Percentiles rank a stretch among this genome's conserved stretches.
Conservation (phyloP, 2,329 filamentous ascomycete genomes). For the Raffaelea arxii region DNA sequence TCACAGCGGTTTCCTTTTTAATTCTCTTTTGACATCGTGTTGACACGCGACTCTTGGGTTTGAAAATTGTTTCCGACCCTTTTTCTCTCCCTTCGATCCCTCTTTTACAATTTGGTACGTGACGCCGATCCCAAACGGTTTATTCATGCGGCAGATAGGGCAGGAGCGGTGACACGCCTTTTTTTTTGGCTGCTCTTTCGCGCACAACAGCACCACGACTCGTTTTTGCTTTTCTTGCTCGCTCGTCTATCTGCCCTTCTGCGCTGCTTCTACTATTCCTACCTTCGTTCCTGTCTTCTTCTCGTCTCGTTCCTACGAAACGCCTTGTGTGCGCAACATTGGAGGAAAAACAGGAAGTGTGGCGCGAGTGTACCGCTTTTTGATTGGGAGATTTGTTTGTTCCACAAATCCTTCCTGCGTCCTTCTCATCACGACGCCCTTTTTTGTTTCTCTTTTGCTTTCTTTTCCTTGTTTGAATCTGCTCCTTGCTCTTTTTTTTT, state of each 20-base stretch:
- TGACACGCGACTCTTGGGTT: background rate
- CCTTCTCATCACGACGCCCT: too few relatives aligned
- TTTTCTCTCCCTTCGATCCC: background rate
- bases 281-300: too few relatives aligned
- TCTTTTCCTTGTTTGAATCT: background rate
- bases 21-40: constrained; percentile 1
- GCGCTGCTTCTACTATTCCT: background rate
- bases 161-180: background rate
- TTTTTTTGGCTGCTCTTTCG: background rate
- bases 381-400: too few relatives aligned
- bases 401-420: background rate
- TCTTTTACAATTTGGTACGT: constrained; percentile 5
- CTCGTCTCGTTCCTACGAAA: too few relatives aligned
- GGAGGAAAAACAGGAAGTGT: too few relatives aligned
- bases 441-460: background rate
- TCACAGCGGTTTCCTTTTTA: too few relatives aligned
- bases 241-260: constrained; percentile 1
- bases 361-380: too few relatives aligned
- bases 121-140: background rate
- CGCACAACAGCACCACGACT: too few relatives aligned
- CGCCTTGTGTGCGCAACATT: too few relatives aligned
- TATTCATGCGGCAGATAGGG: constrained; percentile 2
- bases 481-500: background rate
- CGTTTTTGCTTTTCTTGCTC: background rate
- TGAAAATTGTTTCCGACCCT: background rate